Evolutionary conservation across 441 rosid species (phyloP).

Genomic region (Jatropha podagrica): DNA sequence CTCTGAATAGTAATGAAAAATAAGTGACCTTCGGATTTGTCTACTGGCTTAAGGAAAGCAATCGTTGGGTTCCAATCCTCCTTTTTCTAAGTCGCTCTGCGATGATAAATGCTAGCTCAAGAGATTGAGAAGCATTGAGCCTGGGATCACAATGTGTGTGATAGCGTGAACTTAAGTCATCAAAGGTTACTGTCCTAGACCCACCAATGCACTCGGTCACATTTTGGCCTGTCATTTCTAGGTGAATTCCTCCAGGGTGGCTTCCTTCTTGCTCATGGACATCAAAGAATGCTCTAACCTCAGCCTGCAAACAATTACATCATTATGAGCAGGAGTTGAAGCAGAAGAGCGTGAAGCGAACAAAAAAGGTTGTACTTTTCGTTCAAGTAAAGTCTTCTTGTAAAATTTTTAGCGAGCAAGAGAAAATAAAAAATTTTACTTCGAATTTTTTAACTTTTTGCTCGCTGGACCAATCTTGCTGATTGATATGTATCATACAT

Average conservation of each 20-base stretch:
- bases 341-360: not conserved
- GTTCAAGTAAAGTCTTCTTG: too few relatives aligned
- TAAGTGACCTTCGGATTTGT: not conserved
- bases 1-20: not conserved
- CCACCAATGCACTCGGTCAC: conserved; percentile 98
- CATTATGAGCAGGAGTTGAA: not conserved
- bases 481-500: too few relatives aligned
- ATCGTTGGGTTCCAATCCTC: conserved; percentile 49
- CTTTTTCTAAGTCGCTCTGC: conserved; percentile 94
- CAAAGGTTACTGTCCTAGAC: conserved; percentile 86
- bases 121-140: conserved; percentile 91
- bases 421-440: not conserved
- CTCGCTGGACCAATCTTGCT: too few relatives aligned
- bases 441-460: not conserved
- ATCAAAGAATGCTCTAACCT: conserved; percentile 94
- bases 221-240: conserved; percentile 96
- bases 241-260: conserved; percentile 87
- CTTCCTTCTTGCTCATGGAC: conserved; percentile 99
- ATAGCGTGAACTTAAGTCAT: conserved; percentile 87
- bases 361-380: not conserved
- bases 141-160: conserved; percentile 96
- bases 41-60: conserved; percentile 32
- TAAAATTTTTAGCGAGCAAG: not conserved
- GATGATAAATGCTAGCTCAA: conserved; percentile 88
- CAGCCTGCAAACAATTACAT: conserved; percentile 56